Base-by-base conservation (phyloP, 345 rosid genomes). In the Schrenkiella parvula region DNA sequence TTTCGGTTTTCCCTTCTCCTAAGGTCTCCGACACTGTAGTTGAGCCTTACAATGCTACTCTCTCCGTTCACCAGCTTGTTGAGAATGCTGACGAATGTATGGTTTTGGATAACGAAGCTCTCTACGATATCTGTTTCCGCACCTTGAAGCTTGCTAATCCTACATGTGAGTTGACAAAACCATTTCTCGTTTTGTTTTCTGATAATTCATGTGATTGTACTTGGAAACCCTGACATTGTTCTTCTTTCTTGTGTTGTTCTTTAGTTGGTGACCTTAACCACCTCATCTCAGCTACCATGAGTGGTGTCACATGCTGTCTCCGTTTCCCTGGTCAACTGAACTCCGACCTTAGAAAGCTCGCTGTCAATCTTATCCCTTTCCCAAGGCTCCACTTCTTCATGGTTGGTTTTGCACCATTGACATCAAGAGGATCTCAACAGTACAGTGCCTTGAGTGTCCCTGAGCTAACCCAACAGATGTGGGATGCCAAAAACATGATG, bases 401-500 rank as follows among this genome's bases (percentile, higher is more conserved):
- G 81, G 81, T 78, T 44, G 80, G 80, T 67, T 78, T 78, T 12
- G 80, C 81, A 0, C 81, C 81, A 0, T 39, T 78, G 55, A 78
- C 81, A n/a, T 78, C 81, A 25, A 73, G 81, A 73, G 81, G 81
- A 13, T 78, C 81, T 15, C 81, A 78, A 12, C 81, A 78, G 9
- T 78, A 78, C 75, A 69, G 75, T 2, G 71, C 81, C 23, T 52
- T 78, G 3, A 73, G 71, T 26, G 81, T 78, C 26, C 81, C 81
- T 56, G 81, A 78, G 58, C 73, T 78, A 18, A 78, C 81, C 13
- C 81, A 78, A 15, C 81, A 78, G 28, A 78, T 78, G 81, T 78
- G 81, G 81, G 81, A 78, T 52, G 67, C 81, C 14, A 78, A 78
- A 29, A 78, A 78, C 81, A 78, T 78, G 81, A 78, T 78, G 81